phyloP scores from a whole-genome alignment of 768 basidiomycete genomes.

The Termitomyces sp. region DNA sequence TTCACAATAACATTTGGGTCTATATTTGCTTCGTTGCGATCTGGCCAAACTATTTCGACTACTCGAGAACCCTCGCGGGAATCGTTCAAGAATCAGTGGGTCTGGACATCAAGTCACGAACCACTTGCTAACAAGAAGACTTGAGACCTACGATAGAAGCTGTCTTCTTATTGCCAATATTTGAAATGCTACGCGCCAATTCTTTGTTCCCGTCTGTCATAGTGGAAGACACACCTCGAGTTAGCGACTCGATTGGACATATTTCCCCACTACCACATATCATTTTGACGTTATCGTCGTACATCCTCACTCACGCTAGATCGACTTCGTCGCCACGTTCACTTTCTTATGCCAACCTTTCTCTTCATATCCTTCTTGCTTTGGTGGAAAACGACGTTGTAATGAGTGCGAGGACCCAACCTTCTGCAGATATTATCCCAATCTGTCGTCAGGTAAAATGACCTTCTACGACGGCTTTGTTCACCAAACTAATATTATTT shows the following conservation, averaged over 20 bases:
- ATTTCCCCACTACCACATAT: conserved; percentile 36
- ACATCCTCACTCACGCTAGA: conserved; percentile 62
- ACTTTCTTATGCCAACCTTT: conserved; percentile 55
- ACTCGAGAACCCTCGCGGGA: conserved; percentile 44
- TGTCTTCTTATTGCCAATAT: conserved; percentile 51
- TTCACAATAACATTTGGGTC: conserved; percentile 46
- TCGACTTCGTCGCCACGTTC: conserved; percentile 53
- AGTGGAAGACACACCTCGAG: conserved; percentile 25
- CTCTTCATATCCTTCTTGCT: conserved; percentile 46
- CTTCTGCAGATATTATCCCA: conserved; percentile 34
- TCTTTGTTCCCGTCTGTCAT: conserved; percentile 42
- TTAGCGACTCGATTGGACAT: conserved; percentile 14
- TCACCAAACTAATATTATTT: neutral
- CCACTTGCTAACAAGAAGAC: neutral
- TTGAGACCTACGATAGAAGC: conserved; percentile 59
- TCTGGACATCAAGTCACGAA: neutral
- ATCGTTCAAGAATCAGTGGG: conserved; percentile 53
- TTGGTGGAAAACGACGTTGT: conserved; percentile 44
- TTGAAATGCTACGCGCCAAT: conserved; percentile 54
- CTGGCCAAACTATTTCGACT: conserved; percentile 46
- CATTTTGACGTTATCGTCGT: conserved; percentile 54
- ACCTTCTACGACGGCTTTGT: neutral
- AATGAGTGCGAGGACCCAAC: conserved; percentile 39
- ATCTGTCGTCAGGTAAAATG: conserved; percentile 57
- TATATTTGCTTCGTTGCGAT: conserved; percentile 45